Conservation (phyloP, 2,329 filamentous ascomycete genomes). For the Cladophialophora exuberans region DNA sequence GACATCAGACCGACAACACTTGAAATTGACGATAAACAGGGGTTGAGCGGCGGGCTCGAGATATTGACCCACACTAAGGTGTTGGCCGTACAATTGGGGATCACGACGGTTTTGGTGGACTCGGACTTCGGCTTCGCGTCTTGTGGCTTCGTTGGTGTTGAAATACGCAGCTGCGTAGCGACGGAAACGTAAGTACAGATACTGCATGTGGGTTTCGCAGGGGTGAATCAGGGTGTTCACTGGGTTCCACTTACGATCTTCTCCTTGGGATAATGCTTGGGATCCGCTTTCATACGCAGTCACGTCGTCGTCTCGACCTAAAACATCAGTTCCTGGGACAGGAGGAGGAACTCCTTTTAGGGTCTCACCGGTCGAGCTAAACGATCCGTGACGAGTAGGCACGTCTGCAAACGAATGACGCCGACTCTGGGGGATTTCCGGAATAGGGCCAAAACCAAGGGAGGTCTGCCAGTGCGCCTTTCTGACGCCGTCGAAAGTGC, state of each 20-base stretch:
- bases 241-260: conserved; percentile 48
- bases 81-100: conserved; percentile 28
- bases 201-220: conserved; percentile 39
- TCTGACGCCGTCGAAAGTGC: conserved; percentile 48
- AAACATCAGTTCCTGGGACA: conserved; percentile 17
- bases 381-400: conserved; percentile 50
- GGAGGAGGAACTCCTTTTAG: conserved; percentile 5
- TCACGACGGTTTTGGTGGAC: conserved; percentile 34
- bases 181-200: conserved; percentile 45
- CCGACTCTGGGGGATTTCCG: conserved; percentile 53
- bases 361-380: conserved; percentile 43
- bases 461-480: conserved; percentile 56
- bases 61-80: conserved; percentile 31
- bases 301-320: conserved; percentile 44
- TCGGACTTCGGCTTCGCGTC: conserved; percentile 46
- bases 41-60: conserved; percentile 61
- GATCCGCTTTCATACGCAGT: conserved; percentile 42
- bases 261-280: conserved; percentile 42
- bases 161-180: conserved; percentile 50
- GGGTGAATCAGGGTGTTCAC: conserved; percentile 18
- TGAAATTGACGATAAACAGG: conserved; percentile 92
- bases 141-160: conserved; percentile 37
- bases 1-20: conserved; percentile 90
- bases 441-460: conserved; percentile 50
- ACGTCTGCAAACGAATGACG: conserved; percentile 57